A percentile compares a stretch with the other conserved stretches of the same genome.
Evolutionary conservation across 75 land plant genomes (phyloP).

Genomic region (Ceratopteris richardii): DNA sequence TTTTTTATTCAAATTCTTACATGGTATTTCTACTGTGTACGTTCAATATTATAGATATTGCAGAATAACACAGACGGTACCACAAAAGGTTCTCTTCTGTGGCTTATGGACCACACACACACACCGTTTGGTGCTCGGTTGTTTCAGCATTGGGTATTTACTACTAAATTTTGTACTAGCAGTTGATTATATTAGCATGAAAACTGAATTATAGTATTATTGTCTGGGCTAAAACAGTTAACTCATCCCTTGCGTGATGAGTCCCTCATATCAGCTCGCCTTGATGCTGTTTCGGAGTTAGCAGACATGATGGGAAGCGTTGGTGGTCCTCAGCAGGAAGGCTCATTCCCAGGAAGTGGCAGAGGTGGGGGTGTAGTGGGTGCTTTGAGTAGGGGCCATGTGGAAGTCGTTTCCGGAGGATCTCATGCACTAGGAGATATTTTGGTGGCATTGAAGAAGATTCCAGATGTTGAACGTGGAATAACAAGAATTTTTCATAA

Average conservation of each 20-base stretch:
- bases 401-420: slow-evolving; percentile 13
- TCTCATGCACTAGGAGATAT: slow-evolving; percentile 49
- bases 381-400: slow-evolving; percentile 14
- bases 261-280: slow-evolving; percentile 61
- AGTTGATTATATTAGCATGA: no score
- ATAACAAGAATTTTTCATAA: slow-evolving; percentile 85
- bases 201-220: no score
- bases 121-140: slow-evolving; percentile 90
- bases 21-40: no score
- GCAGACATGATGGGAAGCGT: slow-evolving; percentile 51
- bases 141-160: slow-evolving; percentile 76
- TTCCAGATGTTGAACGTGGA: slow-evolving; percentile 91
- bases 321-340: slow-evolving; percentile 15
- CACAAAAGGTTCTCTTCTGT: slow-evolving; percentile 66
- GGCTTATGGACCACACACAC: slow-evolving; percentile 69
- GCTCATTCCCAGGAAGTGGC: slow-evolving; percentile 29
- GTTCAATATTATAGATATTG: slow-evolving; percentile 60
- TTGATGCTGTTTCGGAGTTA: slow-evolving; percentile 95
- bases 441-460: slow-evolving; percentile 47
- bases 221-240: no score
- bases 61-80: slow-evolving; percentile 69
- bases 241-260: slow-evolving; percentile 77
- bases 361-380: slow-evolving; percentile 33
- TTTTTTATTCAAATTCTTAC: no score
- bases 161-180: no score